Evolutionary conservation across 352 stramenopile species (phyloP), one percentile per base, ranked within the genome.

Genomic region (Thalassiosira sp.): DNA sequence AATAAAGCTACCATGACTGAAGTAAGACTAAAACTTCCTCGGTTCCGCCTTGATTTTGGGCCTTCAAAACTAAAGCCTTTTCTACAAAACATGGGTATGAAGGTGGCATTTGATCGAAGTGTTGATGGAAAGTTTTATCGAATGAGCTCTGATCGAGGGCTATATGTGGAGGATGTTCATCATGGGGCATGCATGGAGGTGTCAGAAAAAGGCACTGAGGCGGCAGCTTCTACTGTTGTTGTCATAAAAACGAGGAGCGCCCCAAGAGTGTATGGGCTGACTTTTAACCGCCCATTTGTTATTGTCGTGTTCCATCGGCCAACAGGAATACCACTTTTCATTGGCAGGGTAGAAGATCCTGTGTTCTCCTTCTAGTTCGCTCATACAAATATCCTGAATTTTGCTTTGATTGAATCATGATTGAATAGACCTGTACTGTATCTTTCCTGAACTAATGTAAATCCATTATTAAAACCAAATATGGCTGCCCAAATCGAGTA

Each of bases 261-360:
- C 10, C 18, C 33, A 37, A 24, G 40, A 43, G 24, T 43, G 3
- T 37, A 72, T 1, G n/a, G 49, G 7, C 11, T 76, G 15, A 67
- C 15, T 6, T 73, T 78, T 20, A 51, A 81, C 53, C 64, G 66
- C 20, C 72, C 72, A 52, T 81, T 81, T 67, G 43, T 81, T 24
- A 53, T 72, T n/a, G 25, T 65, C 40, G 66, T 81, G 6, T 31
- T 78, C 11, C 62, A 81, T 35, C 3, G 37, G 6, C 43, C 52
- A 13, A 75, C 72, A 13, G 72, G 72, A 16, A 65, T 72, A 5
- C 66, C 71, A 24, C 35, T 76, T 13, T 80, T 78, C 33, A 58
- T 78, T 6, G 69, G 59, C 0, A 67, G 20, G 42, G 66, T 76
- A 31, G 66, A 57, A 16, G 45, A 61, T 33, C 66, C 66, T 48